Evolutionary conservation across 1,284 basidiomycete species (phyloP), one percentile per base, ranked within the genome.

Genomic region (Hemileia vastatrix): DNA sequence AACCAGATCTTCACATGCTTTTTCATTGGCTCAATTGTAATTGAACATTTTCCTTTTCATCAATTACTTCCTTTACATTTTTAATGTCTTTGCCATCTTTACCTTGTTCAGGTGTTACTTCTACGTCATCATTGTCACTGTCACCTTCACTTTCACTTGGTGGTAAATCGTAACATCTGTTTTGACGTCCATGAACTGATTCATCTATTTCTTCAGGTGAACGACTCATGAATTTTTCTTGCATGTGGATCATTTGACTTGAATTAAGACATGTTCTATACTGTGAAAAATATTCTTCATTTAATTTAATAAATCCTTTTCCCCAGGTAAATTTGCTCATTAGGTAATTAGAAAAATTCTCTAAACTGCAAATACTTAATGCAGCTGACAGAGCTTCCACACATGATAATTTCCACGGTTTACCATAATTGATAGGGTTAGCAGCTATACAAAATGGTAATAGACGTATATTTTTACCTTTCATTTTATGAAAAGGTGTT

Each of bases 371-470:
- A 70, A 95, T 87, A 74, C 89, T 93, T 70, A 96, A 92, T 0
- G 89, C 86, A 0, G 91, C 92, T 0, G 92, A 91, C 1, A 94
- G 81, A 0, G 93, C 93, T 76, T 95, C 92, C 19, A 89, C 90
- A 66, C 91, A 93, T 72, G 27, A 24, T 9, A 93, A 78, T 45
- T 86, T 79, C 89, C 89, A 90, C 1, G 91, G 92, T 74, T 90
- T 91, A 21, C 93, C 93, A 68, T 95, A 96, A 76, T 96, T 95
- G 32, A 90, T 89, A 0, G 90, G 90, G 74, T 96, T 96, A 0
- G 89, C 87, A 0, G 92, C 92, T 52, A 95, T 77, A 32, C 95
- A 82, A 75, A 92, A 95, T 0, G 92, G 92, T 31, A 96, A 72
- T 40, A 97, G 77, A 9, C 94, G 83, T 79, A 98, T 94, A 71